These are phyloP conservation scores for Asterella californica DNA, from an alignment of 225 moss, liverwort and hornwort genomes.

Conservation along the genomic window DNA sequence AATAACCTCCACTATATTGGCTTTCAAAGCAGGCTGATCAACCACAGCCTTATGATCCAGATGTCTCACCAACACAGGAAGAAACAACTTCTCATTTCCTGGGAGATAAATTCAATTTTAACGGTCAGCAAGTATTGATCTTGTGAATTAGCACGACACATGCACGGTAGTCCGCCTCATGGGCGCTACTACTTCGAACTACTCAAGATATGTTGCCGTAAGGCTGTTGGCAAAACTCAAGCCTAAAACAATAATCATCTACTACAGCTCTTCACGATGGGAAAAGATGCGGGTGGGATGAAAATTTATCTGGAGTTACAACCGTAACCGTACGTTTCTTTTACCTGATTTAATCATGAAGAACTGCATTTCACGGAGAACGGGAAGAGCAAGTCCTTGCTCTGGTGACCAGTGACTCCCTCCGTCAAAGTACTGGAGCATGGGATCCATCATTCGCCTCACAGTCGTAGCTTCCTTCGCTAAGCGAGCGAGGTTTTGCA, in stretches of 20 bases:
- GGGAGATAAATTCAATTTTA: slow-evolving; percentile 11
- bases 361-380: slow-evolving; percentile 77
- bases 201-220: not conserved
- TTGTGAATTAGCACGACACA: not conserved
- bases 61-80: slow-evolving; percentile 74
- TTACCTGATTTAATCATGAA: slow-evolving; percentile 86
- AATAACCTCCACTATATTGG: slow-evolving; percentile 67
- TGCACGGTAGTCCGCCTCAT: not conserved
- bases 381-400: slow-evolving; percentile 64
- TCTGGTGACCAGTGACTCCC: slow-evolving; percentile 85
- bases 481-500: slow-evolving; percentile 80
- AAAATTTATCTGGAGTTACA: not conserved
- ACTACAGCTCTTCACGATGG: no score
- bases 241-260: no score
- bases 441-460: slow-evolving; percentile 84
- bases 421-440: slow-evolving; percentile 70
- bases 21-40: slow-evolving; percentile 52
- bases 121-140: not conserved
- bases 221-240: not conserved
- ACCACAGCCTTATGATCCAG: slow-evolving; percentile 73
- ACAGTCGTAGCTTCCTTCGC: slow-evolving; percentile 86
- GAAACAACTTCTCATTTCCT: slow-evolving; percentile 81
- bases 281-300: not conserved
- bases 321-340: not conserved
- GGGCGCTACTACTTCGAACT: not conserved